These are phyloP conservation scores for Cyberlindnera euphorbiiphila DNA, from an alignment of 805 yeast species.

Conservation along the genomic window DNA sequence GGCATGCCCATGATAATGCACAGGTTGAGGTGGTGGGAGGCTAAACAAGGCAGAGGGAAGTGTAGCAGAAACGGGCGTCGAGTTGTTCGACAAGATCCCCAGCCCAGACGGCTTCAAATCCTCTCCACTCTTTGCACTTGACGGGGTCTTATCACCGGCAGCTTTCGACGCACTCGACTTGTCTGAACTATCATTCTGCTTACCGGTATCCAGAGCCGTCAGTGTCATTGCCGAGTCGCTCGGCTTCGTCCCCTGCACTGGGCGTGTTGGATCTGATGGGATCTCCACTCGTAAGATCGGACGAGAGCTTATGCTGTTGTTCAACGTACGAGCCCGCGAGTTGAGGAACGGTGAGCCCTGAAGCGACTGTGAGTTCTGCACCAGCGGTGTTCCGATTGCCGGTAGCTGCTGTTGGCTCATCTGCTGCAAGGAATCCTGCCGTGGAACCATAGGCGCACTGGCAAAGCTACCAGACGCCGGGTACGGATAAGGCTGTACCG, in stretches of 20 bases:
- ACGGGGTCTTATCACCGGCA: constrained; percentile 15
- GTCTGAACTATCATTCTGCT: constrained; percentile 5
- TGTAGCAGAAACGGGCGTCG: constrained; percentile 31
- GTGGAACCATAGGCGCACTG: neutral
- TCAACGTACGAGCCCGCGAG: constrained; percentile 23
- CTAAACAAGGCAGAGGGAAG: constrained; percentile 31
- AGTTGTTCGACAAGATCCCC: constrained; percentile 21
- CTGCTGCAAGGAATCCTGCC: neutral
- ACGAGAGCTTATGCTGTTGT: constrained; percentile 23
- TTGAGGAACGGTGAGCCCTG: constrained; percentile 13
- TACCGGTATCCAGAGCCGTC: constrained; percentile 16
- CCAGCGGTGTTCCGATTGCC: constrained; percentile 4
- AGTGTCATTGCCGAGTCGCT: constrained; percentile 18
- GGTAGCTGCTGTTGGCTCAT: constrained; percentile 7
- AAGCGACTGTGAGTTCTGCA: constrained; percentile 2
- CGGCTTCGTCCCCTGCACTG: constrained; percentile 3
- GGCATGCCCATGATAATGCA: constrained; percentile 23
- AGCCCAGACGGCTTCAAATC: constrained; percentile 17
- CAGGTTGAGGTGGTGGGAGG: constrained; percentile 33
- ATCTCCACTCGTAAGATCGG: constrained; percentile 29
- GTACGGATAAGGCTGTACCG: constrained; percentile 9
- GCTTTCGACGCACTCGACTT: constrained; percentile 3
- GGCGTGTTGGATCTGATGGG: constrained; percentile 16
- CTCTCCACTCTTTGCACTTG: constrained; percentile 14
- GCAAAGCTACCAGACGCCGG: constrained; percentile 7